phyloP scores from a whole-genome alignment of 306 rosid genomes.

The Morella rubra region DNA sequence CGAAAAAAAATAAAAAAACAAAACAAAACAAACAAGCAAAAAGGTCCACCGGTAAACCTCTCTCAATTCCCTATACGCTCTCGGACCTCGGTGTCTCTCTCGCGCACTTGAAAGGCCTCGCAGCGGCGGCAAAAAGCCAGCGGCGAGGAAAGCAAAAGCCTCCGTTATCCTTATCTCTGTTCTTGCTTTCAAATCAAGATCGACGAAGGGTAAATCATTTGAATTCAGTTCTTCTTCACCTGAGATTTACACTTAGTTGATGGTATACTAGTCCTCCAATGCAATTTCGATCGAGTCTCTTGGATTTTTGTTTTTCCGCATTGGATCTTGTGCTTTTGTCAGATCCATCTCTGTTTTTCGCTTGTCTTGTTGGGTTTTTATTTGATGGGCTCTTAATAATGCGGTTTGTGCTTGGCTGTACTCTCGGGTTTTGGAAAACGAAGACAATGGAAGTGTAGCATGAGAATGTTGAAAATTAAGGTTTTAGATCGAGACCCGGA shows the following conservation, averaged over 20 bases:
- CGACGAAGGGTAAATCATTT: constrained; percentile 24
- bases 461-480: constrained; percentile 16
- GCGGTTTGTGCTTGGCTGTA: neutral
- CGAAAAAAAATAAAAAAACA: neutral
- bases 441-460: neutral
- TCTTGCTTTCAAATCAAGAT: constrained; percentile 25
- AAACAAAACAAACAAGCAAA: neutral
- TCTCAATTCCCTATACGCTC: neutral
- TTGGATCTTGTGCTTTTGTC: constrained; percentile 37
- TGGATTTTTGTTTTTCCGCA: neutral
- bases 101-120: neutral
- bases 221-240: neutral
- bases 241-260: neutral
- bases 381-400: neutral
- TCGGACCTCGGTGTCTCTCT: neutral
- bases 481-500: constrained; percentile 20
- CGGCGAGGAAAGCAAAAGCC: constrained; percentile 28
- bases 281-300: neutral
- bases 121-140: constrained; percentile 37
- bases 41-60: neutral
- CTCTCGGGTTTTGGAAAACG: neutral
- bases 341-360: constrained; percentile 8
- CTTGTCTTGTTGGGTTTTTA: neutral
- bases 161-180: constrained; percentile 7
- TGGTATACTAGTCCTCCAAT: neutral